Conservation (phyloP, 2,329 filamentous ascomycete genomes). For the Salinomyces thailandicus region DNA sequence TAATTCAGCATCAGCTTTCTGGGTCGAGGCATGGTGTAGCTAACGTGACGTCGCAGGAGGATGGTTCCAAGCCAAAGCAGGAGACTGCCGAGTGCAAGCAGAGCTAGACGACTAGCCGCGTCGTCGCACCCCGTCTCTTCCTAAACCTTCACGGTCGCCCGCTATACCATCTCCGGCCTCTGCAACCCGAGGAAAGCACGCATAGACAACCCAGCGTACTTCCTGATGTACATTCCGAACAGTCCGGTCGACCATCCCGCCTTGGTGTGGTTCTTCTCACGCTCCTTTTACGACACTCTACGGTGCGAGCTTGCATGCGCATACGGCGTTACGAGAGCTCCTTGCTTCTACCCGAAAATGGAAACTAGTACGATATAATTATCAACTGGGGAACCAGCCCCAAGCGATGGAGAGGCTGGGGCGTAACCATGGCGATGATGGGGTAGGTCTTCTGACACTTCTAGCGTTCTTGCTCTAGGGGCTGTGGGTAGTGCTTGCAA, state of each 20-base stretch:
- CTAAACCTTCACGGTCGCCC: not conserved
- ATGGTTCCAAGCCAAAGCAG: conserved; percentile 82
- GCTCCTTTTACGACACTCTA: not conserved
- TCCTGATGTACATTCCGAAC: not conserved
- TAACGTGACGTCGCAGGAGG: conserved; percentile 52
- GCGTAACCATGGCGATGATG: conserved; percentile 1
- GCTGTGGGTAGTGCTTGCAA: not conserved
- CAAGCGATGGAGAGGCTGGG: not conserved
- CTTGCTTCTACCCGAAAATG: no score
- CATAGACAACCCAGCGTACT: no score
- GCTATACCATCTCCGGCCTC: not conserved
- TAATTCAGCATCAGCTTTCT: conserved; percentile 20
- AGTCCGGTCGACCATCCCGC: no score
- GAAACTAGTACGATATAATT: no score
- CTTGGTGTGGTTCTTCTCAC: no score
- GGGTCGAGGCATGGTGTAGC: no score
- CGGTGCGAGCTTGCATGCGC: not conserved
- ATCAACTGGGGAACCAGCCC: not conserved
- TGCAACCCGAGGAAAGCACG: not conserved
- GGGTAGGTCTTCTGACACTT: not conserved
- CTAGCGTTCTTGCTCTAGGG: no score
- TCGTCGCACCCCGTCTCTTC: not conserved
- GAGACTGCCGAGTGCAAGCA: conserved; percentile 95
- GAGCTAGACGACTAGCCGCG: conserved; percentile 46
- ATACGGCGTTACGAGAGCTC: not conserved